phyloP scores from a whole-genome alignment of 1,284 basidiomycete species.

The Ustilago nuda region DNA sequence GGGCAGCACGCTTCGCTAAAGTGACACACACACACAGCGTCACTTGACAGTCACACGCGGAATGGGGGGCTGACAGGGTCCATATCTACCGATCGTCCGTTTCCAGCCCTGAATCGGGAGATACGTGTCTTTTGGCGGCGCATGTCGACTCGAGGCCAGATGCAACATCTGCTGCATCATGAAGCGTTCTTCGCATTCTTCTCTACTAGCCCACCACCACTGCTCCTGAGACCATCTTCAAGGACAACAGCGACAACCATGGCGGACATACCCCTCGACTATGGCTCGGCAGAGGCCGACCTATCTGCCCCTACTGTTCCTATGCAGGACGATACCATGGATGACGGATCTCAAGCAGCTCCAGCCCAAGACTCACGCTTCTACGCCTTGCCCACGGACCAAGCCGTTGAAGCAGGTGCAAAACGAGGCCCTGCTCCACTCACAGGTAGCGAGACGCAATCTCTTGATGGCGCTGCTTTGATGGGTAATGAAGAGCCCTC shows the following conservation, averaged over 20 bases:
- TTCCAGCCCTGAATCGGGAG: not conserved
- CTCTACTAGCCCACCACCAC: not conserved
- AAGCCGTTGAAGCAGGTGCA: slow-evolving; percentile 53
- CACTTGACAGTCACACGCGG: not conserved
- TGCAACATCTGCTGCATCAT: not conserved
- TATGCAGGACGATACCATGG: slow-evolving; percentile 43
- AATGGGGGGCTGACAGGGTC: not conserved
- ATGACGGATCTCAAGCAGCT: slow-evolving; percentile 12
- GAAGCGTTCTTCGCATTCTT: not conserved
- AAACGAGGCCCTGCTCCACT: slow-evolving; percentile 40
- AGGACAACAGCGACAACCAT: slow-evolving; percentile 6
- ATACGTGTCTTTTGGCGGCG: not conserved
- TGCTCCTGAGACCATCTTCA: not conserved
- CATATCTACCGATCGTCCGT: not conserved
- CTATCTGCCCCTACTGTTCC: slow-evolving; percentile 1
- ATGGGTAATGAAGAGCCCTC: slow-evolving; percentile 25
- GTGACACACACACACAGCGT: not conserved
- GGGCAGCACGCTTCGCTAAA: not conserved
- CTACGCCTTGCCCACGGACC: slow-evolving; percentile 54
- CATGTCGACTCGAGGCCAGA: not conserved
- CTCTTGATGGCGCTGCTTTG: slow-evolving; percentile 25
- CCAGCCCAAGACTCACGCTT: slow-evolving; percentile 26
- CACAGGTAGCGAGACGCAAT: slow-evolving; percentile 12
- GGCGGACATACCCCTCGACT: slow-evolving; percentile 45
- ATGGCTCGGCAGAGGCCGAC: slow-evolving; percentile 31